Conservation (phyloP, 352 stramenopile species). For the Pythium pyrilobum region DNA sequence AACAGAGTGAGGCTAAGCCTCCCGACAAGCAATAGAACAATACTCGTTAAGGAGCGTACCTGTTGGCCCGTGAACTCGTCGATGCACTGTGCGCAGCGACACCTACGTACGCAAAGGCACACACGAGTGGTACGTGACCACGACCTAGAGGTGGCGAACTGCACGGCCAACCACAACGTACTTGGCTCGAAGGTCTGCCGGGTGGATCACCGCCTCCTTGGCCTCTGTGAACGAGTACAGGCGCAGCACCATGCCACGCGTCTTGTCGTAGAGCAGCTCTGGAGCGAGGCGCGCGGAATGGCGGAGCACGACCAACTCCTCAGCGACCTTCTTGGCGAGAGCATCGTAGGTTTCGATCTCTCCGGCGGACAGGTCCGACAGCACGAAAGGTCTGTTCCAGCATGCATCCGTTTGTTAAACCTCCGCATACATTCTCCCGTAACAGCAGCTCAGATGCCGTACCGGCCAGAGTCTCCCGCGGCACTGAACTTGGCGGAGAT, state of each 20-base stretch:
- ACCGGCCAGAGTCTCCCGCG: conserved; percentile 74
- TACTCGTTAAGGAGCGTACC: conserved; percentile 39
- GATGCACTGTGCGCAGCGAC: conserved; percentile 80
- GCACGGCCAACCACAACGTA: conserved; percentile 9
- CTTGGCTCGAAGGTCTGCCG: conserved; percentile 67
- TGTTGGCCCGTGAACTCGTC: conserved; percentile 84
- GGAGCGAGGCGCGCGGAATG: conserved; percentile 62
- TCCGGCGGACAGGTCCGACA: conserved; percentile 59
- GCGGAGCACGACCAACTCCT: conserved; percentile 75
- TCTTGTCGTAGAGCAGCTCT: conserved; percentile 76
- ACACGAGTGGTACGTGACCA: no score
- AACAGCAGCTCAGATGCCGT: neutral
- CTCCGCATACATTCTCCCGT: no score
- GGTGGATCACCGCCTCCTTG: conserved; percentile 70
- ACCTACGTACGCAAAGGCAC: conserved; percentile 35
- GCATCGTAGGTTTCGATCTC: conserved; percentile 66
- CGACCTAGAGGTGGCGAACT: neutral
- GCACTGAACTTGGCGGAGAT: conserved; percentile 72
- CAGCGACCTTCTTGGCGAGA: conserved; percentile 62
- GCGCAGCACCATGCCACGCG: conserved; percentile 73
- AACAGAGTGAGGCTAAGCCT: no score
- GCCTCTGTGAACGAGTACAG: conserved; percentile 64
- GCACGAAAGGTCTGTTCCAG: conserved; percentile 79
- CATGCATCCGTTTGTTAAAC: no score
- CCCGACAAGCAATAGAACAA: neutral